phyloP scores from a whole-genome alignment of 129 eudicot genomes.

The Flaveria robusta region DNA sequence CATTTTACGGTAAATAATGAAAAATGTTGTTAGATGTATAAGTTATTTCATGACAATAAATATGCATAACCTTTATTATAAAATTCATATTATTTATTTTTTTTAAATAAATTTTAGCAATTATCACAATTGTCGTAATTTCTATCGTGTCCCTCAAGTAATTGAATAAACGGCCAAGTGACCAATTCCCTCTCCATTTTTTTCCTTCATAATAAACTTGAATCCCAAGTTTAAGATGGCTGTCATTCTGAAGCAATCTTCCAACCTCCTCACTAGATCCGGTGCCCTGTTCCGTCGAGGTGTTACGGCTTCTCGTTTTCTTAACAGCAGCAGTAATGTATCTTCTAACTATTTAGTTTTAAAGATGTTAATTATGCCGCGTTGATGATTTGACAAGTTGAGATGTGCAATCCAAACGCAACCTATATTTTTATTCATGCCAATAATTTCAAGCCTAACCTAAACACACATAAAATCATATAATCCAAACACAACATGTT shows the following conservation, averaged over 20 bases:
- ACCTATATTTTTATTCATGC: not conserved
- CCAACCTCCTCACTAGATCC: not conserved
- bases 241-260: slow-evolving; percentile 4
- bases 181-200: not conserved
- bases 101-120: not conserved
- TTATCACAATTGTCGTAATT: not conserved
- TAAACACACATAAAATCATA: no score
- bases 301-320: not conserved
- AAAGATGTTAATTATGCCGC: no score
- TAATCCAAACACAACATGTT: no score
- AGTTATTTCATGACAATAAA: no score
- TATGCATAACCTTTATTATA: not conserved
- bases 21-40: no score
- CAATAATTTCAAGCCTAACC: no score
- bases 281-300: not conserved
- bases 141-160: not conserved
- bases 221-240: slow-evolving; percentile 2
- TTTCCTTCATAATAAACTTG: not conserved
- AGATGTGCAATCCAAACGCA: not conserved
- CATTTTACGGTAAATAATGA: no score
- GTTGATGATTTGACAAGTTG: not conserved
- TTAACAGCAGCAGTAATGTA: not conserved
- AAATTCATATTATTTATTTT: not conserved
- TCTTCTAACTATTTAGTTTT: not conserved
- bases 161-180: not conserved